Evolutionary conservation across 2,329 filamentous ascomycete genomes (phyloP), one percentile per base, ranked within the genome.

Genomic region (Incumbomyces delicatus): DNA sequence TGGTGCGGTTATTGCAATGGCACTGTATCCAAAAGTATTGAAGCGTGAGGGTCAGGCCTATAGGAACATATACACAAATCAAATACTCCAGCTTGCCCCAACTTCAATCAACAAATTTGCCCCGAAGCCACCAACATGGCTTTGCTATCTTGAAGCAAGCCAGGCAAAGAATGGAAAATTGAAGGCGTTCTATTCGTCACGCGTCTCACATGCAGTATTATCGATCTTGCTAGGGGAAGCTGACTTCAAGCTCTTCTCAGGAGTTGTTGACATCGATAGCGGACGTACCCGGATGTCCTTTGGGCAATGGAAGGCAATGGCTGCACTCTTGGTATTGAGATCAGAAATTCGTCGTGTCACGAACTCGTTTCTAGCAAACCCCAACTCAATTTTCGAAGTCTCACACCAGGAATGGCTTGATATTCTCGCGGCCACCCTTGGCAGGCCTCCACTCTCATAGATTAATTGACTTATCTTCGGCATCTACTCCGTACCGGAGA

Each of bases 61-160:
- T 74, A 82, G 89, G 46, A 96, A 95, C 56, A 81, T 95, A 50
- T 81, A 85, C 44, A 96, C 95, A 67, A 95, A 94, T 62, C 90
- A 96, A 64, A 77, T 78, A 37, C 88, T 98, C 56, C 87, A 81
- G 48, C 70, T 98, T 16, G 87, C 94, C 56, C 85, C 88, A 1
- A 85, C 83, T 1, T 94, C 87, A 1, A 86, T 98, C 54, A 96
- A 96, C 64, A 49, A 50, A 30, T 40, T 37, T 12, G 35, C 41
- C 16, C 30, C 8, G 7, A 55, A 48, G 35, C 53, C 60, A 34
- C 69, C 88, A 33, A 83, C 81, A 59, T 96, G 87, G 80, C 70
- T 98, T 37, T 92, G 86, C 1, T 98, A 95, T 64, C 96, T 96
- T 67, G 85, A 94, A 63, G 95, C 96, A 53, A 94, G 96, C 87